Evolutionary conservation across 306 rosid genomes (phyloP).

Genomic region (Senna siamea): DNA sequence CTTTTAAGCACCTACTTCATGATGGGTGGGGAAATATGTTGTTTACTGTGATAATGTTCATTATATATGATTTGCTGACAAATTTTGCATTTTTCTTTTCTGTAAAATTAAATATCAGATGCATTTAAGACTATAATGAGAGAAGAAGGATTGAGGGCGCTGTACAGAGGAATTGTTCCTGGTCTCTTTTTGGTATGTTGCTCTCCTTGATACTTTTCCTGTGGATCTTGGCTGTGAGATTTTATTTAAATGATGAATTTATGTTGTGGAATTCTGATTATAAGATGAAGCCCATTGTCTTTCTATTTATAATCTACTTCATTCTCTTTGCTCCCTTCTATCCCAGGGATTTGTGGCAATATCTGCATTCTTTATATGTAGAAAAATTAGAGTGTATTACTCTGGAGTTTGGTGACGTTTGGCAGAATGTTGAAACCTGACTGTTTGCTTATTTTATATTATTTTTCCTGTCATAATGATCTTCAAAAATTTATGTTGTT

Average conservation of each 20-base stretch:
- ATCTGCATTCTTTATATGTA: neutral
- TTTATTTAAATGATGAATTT: neutral
- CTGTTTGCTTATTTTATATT: neutral
- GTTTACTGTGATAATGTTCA: constrained; percentile 22
- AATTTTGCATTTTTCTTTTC: constrained; percentile 10
- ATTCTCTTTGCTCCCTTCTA: neutral
- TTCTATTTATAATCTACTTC: neutral
- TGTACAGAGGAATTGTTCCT: constrained; percentile 86
- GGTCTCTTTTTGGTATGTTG: constrained; percentile 81
- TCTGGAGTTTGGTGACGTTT: constrained; percentile 9
- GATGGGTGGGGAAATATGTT: constrained; percentile 20
- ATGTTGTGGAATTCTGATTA: constrained; percentile 14
- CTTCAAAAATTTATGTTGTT: neutral
- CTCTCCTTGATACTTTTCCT: constrained; percentile 38
- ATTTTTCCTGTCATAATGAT: neutral
- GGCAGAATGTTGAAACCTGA: neutral
- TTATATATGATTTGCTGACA: constrained; percentile 29
- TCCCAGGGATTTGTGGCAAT: neutral
- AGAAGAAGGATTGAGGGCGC: constrained; percentile 79
- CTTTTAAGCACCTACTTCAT: constrained; percentile 12
- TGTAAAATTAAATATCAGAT: constrained; percentile 64
- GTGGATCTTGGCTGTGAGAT: constrained; percentile 21
- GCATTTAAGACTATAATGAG: constrained; percentile 88
- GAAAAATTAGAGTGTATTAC: neutral
- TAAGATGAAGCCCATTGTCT: constrained; percentile 3